These are phyloP conservation scores for Umbelopsis sp. DNA, from an alignment of 371 early-diverging fungal genomes.

Conservation along the genomic window DNA sequence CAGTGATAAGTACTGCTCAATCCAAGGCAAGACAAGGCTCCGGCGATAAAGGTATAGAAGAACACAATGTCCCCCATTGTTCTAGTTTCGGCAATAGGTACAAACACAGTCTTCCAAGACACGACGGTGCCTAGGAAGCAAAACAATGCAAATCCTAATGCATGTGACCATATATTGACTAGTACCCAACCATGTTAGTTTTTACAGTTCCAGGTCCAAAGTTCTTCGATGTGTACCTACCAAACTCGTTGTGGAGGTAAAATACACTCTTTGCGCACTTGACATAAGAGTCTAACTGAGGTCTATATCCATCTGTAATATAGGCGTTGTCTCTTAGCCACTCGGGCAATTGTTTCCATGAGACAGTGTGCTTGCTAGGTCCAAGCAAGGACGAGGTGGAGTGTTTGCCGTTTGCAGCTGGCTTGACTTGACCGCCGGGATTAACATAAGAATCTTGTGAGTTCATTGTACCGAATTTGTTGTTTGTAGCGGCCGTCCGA, in stretches of 20 bases:
- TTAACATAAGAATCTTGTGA: not conserved
- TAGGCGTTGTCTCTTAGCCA: constrained; percentile 21
- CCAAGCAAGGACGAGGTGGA: not conserved
- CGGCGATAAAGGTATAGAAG: constrained; percentile 69
- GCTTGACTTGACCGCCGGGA: not conserved
- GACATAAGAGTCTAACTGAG: not conserved
- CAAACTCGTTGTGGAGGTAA: constrained; percentile 22
- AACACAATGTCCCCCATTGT: constrained; percentile 65
- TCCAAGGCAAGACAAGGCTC: constrained; percentile 80
- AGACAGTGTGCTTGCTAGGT: not conserved
- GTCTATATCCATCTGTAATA: constrained; percentile 22
- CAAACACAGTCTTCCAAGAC: constrained; percentile 35
- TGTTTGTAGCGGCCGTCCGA: not conserved
- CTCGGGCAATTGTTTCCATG: constrained; percentile 18
- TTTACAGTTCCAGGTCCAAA: not conserved
- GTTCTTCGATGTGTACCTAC: not conserved
- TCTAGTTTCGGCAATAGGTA: constrained; percentile 47
- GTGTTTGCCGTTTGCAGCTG: not conserved
- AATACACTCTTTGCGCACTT: constrained; percentile 17
- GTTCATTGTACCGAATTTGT: not conserved
- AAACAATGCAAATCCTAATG: constrained; percentile 75
- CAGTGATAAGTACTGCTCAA: constrained; percentile 85
- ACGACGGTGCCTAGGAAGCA: constrained; percentile 54
- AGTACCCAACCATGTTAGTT: not conserved
- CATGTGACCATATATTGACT: constrained; percentile 89